Percentiles rank a stretch among this genome's conserved stretches.
These are phyloP conservation scores for Solanum aculeatissimum DNA, from an alignment of 305 asterid species.

Conservation along the genomic window DNA sequence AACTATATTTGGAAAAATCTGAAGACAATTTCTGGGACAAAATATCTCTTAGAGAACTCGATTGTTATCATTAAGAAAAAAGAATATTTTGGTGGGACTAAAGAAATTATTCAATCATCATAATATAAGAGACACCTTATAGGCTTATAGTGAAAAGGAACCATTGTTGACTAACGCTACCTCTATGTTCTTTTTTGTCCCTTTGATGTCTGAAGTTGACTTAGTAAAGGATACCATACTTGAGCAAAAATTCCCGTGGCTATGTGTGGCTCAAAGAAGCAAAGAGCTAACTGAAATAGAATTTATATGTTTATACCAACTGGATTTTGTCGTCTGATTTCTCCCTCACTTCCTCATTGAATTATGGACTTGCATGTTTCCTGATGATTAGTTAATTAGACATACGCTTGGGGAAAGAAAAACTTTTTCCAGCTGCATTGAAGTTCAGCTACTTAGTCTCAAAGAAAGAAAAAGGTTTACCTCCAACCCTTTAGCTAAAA, in stretches of 20 bases:
- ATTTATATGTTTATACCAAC: neutral
- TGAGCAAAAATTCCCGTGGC: neutral
- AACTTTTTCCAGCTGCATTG: neutral
- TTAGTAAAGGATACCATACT: neutral
- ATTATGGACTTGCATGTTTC: neutral
- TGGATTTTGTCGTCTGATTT: neutral
- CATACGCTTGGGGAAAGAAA: neutral
- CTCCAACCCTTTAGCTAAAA: neutral
- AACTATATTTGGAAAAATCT: neutral
- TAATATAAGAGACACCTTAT: neutral
- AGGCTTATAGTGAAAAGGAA: neutral
- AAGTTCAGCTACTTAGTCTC: neutral
- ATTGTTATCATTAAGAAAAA: neutral
- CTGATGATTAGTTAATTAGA: neutral
- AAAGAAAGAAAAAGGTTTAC: neutral
- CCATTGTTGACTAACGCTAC: neutral
- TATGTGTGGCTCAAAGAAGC: neutral
- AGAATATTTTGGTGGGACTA: neutral
- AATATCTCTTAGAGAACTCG: neutral
- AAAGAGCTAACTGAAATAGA: neutral
- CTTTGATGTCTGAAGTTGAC: neutral
- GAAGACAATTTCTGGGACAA: neutral
- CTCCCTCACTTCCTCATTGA: neutral
- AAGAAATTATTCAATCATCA: neutral
- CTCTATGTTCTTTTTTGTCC: neutral